Percentiles rank a stretch among this genome's conserved stretches.
These are phyloP conservation scores for Tagetes erecta DNA, from an alignment of 129 eudicot genomes.

Conservation along the genomic window DNA sequence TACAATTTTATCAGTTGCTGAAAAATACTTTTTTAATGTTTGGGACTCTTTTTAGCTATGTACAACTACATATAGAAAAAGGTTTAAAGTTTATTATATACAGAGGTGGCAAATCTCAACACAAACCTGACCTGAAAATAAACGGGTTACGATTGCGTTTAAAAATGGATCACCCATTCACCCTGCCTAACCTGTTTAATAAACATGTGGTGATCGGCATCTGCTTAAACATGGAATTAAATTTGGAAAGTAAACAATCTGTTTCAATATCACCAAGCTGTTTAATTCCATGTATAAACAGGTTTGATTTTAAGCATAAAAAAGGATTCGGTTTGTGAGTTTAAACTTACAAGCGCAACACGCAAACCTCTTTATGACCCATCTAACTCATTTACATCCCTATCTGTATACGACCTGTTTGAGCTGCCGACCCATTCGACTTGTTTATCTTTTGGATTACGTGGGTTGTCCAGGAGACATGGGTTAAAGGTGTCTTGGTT, in stretches of 20 bases:
- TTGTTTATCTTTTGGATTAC: not conserved
- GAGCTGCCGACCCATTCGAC: not conserved
- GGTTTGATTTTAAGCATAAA: too few species aligned
- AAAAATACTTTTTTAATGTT: not conserved
- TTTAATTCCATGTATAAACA: too few species aligned
- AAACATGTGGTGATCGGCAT: not conserved
- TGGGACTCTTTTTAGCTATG: constrained; percentile 2
- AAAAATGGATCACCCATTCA: not conserved
- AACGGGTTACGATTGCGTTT: not conserved
- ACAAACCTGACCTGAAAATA: not conserved
- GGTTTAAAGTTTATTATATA: not conserved
- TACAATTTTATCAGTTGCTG: not conserved
- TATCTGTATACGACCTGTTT: not conserved
- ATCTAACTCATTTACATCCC: not conserved
- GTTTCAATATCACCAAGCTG: too few species aligned
- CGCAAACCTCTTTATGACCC: not conserved
- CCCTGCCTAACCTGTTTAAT: not conserved
- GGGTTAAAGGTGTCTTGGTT: too few species aligned
- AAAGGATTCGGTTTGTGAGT: too few species aligned
- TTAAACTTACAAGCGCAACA: not conserved
- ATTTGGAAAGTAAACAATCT: not conserved
- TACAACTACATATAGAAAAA: not conserved
- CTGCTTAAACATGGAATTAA: not conserved
- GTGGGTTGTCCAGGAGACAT: not conserved
- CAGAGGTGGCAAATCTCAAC: not conserved